phyloP scores from a whole-genome alignment of 192 early-diverging fungal species.

The Mortierella antarctica region DNA sequence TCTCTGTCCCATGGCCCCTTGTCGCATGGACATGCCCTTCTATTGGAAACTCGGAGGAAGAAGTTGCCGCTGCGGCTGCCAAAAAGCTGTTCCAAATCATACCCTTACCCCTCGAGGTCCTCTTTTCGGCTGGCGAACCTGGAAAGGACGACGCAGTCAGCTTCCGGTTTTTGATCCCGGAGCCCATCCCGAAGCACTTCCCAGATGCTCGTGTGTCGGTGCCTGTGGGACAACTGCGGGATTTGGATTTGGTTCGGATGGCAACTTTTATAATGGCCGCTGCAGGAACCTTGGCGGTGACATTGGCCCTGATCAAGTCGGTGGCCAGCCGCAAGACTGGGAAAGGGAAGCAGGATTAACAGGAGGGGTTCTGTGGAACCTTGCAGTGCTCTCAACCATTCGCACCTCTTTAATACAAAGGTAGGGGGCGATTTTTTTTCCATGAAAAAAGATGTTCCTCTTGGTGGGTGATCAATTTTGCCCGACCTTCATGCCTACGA shows the following conservation, averaged over 20 bases:
- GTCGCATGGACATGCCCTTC: slow-evolving; percentile 40
- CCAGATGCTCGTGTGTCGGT: slow-evolving; percentile 32
- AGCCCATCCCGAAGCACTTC: slow-evolving; percentile 34
- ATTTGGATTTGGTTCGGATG: slow-evolving; percentile 18
- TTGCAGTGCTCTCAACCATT: too few relatives aligned
- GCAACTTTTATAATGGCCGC: slow-evolving; percentile 41
- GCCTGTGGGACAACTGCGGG: slow-evolving; percentile 44
- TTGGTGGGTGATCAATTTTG: too few relatives aligned
- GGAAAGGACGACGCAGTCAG: slow-evolving; percentile 9
- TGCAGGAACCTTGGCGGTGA: slow-evolving; percentile 23
- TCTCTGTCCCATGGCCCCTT: slow-evolving; percentile 38
- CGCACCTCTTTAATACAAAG: too few relatives aligned
- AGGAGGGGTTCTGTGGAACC: too few relatives aligned
- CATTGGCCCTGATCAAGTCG: slow-evolving; percentile 17
- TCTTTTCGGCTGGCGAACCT: background rate
- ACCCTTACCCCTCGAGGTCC: slow-evolving; percentile 15
- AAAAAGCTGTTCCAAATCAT: slow-evolving; percentile 45
- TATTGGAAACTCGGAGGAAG: background rate
- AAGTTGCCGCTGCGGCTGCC: background rate
- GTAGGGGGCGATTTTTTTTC: too few relatives aligned
- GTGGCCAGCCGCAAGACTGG: slow-evolving; percentile 1
- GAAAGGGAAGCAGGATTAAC: slow-evolving; percentile 40
- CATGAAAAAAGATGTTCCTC: too few relatives aligned
- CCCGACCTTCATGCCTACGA: too few relatives aligned
- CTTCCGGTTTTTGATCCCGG: slow-evolving; percentile 33